Conservation (phyloP, 2,329 filamentous ascomycete genomes). For the Chalaropsis thielavioides region DNA sequence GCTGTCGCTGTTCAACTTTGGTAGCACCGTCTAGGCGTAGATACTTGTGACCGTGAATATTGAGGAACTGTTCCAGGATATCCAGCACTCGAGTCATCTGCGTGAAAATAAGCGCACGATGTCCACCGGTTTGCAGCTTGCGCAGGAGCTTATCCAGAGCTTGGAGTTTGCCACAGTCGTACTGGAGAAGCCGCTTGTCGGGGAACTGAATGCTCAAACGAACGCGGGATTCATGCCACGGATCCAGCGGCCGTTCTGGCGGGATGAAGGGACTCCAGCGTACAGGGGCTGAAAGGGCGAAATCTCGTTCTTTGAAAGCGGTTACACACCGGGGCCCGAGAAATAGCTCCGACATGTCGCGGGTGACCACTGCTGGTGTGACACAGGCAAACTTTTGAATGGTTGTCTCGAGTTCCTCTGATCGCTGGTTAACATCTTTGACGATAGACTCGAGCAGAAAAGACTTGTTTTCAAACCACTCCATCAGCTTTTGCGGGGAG, state of each 20-base stretch:
- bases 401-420: constrained; percentile 54
- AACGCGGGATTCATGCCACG: constrained; percentile 88
- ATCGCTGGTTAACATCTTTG: constrained; percentile 59
- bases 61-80: constrained; percentile 92
- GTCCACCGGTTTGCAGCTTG: constrained; percentile 73
- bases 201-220: constrained; percentile 91
- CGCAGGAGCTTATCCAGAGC: constrained; percentile 74
- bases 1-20: constrained; percentile 88
- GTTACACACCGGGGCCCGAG: constrained; percentile 47
- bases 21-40: constrained; percentile 91
- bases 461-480: constrained; percentile 63
- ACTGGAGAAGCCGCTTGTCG: constrained; percentile 88
- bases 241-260: constrained; percentile 48
- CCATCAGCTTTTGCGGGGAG: constrained; percentile 47
- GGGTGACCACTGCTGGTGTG: constrained; percentile 74
- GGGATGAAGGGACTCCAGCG: constrained; percentile 43
- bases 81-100: constrained; percentile 99
- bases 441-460: constrained; percentile 50
- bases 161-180: constrained; percentile 94
- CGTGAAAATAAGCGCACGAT: constrained; percentile 93
- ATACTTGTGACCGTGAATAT: constrained; percentile 95
- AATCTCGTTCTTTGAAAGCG: constrained; percentile 41
- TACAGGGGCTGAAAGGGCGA: constrained; percentile 42
- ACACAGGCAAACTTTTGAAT: constrained; percentile 85
- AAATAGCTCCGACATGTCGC: constrained; percentile 55